Evolutionary conservation across 208 protist genomes (phyloP), one percentile per base, ranked within the genome.

Genomic region (Eutreptiella sp.): DNA sequence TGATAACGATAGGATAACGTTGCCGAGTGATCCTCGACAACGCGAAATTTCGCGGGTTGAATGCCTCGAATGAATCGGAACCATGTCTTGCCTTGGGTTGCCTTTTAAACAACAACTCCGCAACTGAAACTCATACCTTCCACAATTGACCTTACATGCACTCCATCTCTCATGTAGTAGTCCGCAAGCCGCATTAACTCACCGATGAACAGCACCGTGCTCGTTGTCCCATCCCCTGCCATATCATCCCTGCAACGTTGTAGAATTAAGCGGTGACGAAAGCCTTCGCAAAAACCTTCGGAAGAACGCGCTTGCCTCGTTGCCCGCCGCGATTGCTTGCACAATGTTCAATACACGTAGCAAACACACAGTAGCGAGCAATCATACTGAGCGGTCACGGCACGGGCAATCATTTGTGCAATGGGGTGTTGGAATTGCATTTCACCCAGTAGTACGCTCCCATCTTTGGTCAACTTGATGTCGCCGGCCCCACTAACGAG

Each of bases 401-500:
- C 94, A 29, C 97, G 87, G 4, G 97, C 96, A 72, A 99, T 99
- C 5, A 99, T 76, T 3, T 84, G 77, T 11, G 97, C 98, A 21
- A 97, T 99, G 24, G 98, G 98, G 73, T 99, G 95, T 71, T 99
- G 92, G 71, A 99, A 99, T 77, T 99, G 97, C 96, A 99, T 99
- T 72, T 99, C 96, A 35, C 97, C 85, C 7, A 99, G 80, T 27
- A 99, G 85, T 26, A 97, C 96, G 65, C 93, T 95, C 27, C 98
- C 98, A 60, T 99, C 97, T 77, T 99, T 99, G 4, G 98, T 99
- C 21, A 99, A 90, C 77, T 98, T 99, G 50, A 99, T 98, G 46
- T 98, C 87, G 24, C 97, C 97, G 61, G 92, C 84, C 41, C 98
- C 98, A 32, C 84, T 90, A 11, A 99, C 97, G 4, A 99, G 84